Base-by-base conservation (phyloP, 1,139 yeast species). In the Taphrina flavorubra region DNA sequence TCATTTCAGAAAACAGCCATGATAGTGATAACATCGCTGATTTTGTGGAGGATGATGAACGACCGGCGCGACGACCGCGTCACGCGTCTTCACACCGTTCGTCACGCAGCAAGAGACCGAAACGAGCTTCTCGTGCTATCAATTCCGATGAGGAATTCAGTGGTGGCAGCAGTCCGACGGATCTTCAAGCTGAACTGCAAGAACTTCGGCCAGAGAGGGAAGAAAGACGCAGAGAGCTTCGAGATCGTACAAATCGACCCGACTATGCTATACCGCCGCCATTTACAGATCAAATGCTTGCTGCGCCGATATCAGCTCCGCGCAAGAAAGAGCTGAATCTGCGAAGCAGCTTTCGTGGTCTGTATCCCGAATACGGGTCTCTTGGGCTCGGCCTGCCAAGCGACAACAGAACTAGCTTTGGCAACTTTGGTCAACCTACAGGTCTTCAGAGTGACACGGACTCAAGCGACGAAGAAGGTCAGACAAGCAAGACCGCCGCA, bases 191-290 rank as follows among this genome's bases (percentile, higher is more conserved):
- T 14, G 62, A 58, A 34, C 40, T 58, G 14, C 14, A 42, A n/a
- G 62, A 58, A 36, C 42, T 58, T 6, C 62, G 53, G 6, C 62
- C 62, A 6, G 62, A 36, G 16, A 1, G 53, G 14, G 53, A 58
- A 31, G 53, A 44, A n/a, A 20, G 59, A n/a, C 53, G 61, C 14
- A 46, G 61, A 44, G 53, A 63, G 37, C 56, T 68, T 8, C 59
- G 69, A 18, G 68, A 53, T n/a, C 46, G 69, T 6, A 65, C 63
- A 34, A 63, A 58, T 44, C 44, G 60, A 20, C 68, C 68, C 39
- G 64, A 68, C 53, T 68, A 68, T 68, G 63, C 69, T 44, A 68
- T 68, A 14, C 69, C 69, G 13, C 69, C 69, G 3, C 69, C 68
- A 8, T 53, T 68, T 14, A 65, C 69, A 2, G 67, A 63, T 42